These are phyloP conservation scores for Pythium diclinum DNA, from an alignment of 352 stramenopile genomes.

Conservation along the genomic window DNA sequence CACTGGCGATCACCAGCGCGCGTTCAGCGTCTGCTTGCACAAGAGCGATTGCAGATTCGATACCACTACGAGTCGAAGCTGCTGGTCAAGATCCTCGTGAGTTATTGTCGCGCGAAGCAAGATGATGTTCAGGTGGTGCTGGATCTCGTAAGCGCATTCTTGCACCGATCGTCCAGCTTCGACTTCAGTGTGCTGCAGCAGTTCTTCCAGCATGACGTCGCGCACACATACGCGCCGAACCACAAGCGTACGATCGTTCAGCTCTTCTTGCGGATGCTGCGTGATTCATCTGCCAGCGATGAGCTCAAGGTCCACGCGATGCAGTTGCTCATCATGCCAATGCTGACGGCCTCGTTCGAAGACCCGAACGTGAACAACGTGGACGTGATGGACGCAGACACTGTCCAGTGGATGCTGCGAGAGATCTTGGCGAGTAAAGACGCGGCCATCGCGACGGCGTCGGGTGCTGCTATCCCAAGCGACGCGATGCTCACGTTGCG, in stretches of 20 bases:
- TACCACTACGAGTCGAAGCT: slow-evolving; percentile 95
- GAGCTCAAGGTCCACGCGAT: slow-evolving; percentile 93
- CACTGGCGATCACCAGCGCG: slow-evolving; percentile 90
- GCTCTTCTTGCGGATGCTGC: slow-evolving; percentile 88
- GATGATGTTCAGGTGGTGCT: slow-evolving; percentile 95
- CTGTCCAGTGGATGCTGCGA: slow-evolving; percentile 85
- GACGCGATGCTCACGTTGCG: slow-evolving; percentile 77
- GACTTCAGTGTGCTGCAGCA: slow-evolving; percentile 94
- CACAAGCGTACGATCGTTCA: slow-evolving; percentile 87
- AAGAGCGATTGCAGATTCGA: slow-evolving; percentile 82
- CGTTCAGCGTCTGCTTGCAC: slow-evolving; percentile 60
- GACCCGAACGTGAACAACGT: slow-evolving; percentile 71
- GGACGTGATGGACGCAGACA: slow-evolving; percentile 84
- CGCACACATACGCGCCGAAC: slow-evolving; percentile 45
- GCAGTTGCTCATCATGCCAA: slow-evolving; percentile 93
- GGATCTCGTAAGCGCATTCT: slow-evolving; percentile 93
- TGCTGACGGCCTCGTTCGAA: slow-evolving; percentile 88
- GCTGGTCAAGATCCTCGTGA: slow-evolving; percentile 94
- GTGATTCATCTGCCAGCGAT: slow-evolving; percentile 50
- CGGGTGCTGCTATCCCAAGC: slow-evolving; percentile 24
- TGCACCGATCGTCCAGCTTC: slow-evolving; percentile 86
- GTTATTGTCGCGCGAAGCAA: slow-evolving; percentile 90
- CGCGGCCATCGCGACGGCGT: neutral
- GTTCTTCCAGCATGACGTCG: slow-evolving; percentile 88
- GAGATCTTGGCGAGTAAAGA: slow-evolving; percentile 88